Conservation (phyloP, 2,329 filamentous ascomycete genomes). For the Pseudogymnoascus destructans region DNA sequence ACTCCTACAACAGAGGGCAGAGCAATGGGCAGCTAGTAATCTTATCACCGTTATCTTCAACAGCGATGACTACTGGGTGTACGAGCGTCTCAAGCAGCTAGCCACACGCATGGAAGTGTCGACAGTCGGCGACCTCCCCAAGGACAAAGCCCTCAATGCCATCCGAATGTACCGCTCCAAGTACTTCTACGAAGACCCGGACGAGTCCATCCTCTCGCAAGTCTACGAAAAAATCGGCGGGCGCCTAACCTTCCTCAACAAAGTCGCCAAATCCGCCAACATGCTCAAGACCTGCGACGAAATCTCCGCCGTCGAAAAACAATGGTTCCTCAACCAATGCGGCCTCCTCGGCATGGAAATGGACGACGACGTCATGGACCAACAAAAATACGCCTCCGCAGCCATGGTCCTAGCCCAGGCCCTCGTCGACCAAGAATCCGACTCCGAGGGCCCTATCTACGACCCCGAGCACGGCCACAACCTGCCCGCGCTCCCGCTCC, state of each 20-base stretch:
- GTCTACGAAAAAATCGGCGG: conserved; percentile 84
- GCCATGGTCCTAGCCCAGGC: conserved; percentile 89
- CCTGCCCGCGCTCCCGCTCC: conserved; percentile 67
- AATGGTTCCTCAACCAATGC: conserved; percentile 69
- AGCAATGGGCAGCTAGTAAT: conserved; percentile 89
- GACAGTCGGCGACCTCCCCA: conserved; percentile 70
- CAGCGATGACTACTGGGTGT: conserved; percentile 97
- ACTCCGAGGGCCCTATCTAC: conserved; percentile 35
- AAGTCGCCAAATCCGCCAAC: conserved; percentile 73
- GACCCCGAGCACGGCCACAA: conserved; percentile 56
- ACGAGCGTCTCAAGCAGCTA: conserved; percentile 83
- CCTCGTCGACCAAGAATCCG: conserved; percentile 53
- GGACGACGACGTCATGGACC: conserved; percentile 97
- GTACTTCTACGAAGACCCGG: conserved; percentile 54
- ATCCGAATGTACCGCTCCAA: conserved; percentile 67
- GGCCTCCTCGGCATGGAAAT: conserved; percentile 63
- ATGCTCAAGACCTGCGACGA: conserved; percentile 67
- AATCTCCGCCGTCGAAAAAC: conserved; percentile 59
- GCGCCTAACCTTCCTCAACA: conserved; percentile 73
- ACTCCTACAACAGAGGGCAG: conserved; percentile 85
- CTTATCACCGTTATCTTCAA: conserved; percentile 91
- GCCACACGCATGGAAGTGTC: conserved; percentile 92
- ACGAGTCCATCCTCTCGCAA: conserved; percentile 47
- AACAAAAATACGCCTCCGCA: conserved; percentile 89
- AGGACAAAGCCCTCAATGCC: conserved; percentile 61